These are phyloP conservation scores for Penicillium sp. DNA, from an alignment of 2,329 filamentous ascomycete genomes.

Conservation along the genomic window DNA sequence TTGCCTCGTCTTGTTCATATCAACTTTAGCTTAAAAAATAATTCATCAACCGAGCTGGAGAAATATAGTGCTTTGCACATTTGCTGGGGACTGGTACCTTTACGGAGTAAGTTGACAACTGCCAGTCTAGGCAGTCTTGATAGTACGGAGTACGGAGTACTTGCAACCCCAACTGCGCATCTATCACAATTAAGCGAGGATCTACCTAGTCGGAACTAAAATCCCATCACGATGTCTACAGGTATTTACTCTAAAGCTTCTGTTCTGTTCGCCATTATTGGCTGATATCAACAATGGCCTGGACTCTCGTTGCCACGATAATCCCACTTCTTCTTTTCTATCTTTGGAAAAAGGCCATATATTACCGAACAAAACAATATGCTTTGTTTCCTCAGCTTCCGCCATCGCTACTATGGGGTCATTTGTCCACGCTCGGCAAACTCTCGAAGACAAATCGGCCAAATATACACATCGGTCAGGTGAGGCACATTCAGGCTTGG, in stretches of 20 bases:
- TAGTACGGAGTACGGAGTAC: background rate
- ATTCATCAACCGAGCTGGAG: background rate
- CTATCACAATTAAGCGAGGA: background rate
- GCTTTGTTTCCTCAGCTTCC: constrained; percentile 12
- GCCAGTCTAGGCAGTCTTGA: background rate
- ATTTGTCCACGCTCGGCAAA: background rate
- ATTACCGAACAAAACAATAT: constrained; percentile 11
- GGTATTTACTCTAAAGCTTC: background rate
- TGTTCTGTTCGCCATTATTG: background rate
- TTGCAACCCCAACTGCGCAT: background rate
- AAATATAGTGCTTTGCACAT: background rate
- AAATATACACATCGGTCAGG: background rate
- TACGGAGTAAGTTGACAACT: background rate
- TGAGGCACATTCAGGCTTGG: too few relatives aligned
- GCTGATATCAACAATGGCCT: background rate
- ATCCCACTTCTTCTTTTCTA: background rate
- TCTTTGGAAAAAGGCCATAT: background rate
- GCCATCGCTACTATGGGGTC: constrained; percentile 15
- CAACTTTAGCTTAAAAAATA: background rate
- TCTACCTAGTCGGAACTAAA: background rate
- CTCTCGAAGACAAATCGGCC: background rate
- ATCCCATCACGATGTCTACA: background rate
- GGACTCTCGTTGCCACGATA: background rate
- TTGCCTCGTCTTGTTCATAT: background rate
- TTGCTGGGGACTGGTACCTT: background rate